Evolutionary conservation across 2,329 filamentous ascomycete genomes (phyloP), one percentile per base, ranked within the genome.

Genomic region (Herpotrichia juniperi): DNA sequence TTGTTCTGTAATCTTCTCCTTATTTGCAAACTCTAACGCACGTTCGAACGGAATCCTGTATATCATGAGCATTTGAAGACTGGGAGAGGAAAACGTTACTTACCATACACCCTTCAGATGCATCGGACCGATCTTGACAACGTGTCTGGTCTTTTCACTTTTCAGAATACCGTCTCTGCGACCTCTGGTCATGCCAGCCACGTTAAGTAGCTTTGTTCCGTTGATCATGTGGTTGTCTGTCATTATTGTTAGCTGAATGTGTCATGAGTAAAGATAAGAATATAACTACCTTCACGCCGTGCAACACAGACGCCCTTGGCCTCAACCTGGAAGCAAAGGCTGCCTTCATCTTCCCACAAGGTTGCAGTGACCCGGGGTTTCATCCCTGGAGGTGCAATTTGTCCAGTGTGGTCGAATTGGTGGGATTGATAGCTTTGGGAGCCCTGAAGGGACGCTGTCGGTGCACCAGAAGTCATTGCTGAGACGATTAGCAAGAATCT

Each of bases 51-150:
- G 94, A 67, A 99, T 99, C 93, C 93, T 97, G 63, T 16, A 9
- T 5, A 7, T 7, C 21, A 49, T 67, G 46, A 57, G 44, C 24
- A 17, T 34, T 14, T 11, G 47, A 22, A 28, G 4, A 30, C 10
- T 2, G 21, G 2, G 3, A 17, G 9, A 46, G 26, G 8, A 19
- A 24, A 30, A 26, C 10, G 28, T 4, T 28, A 54, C 54, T n/a
- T 48, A 59, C 57, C 54, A 54, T 12, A 50, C 93, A 68, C 94
- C 94, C 79, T 99, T 99, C 39, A 99, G 79, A 72, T 97, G 94
- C 94, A 99, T 99, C 3, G 94, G 94, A 0, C 94, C 94, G 72
- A 99, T 97, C 78, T 99, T 99, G 54, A 97, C 94, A 11, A 97
- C 94, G 74, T 97, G 93, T 62, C 94, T 87, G 51, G 93, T 86